phyloP scores from a whole-genome alignment of 805 yeast species.

The Lipomyces mesembrius region DNA sequence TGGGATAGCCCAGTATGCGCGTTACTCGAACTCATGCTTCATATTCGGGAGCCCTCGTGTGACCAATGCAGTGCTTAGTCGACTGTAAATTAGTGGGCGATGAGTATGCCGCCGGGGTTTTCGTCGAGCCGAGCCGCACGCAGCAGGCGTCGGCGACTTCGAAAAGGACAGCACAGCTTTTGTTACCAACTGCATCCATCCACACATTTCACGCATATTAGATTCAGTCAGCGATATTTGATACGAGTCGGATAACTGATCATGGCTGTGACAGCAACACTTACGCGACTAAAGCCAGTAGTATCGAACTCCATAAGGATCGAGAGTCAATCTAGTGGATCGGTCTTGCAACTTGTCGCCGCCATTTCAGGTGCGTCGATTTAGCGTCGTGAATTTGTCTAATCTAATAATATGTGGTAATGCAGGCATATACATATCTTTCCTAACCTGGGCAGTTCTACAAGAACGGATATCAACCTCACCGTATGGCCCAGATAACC shows the following conservation, averaged over 20 bases:
- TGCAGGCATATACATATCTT: slow-evolving; percentile 80
- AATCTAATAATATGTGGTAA: slow-evolving; percentile 44
- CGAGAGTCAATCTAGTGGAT: slow-evolving; percentile 7
- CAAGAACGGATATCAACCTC: slow-evolving; percentile 86
- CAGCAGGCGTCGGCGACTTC: background rate
- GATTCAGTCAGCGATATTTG: no score
- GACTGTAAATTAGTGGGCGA: background rate
- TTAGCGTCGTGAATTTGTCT: background rate
- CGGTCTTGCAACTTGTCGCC: slow-evolving; percentile 7
- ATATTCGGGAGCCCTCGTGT: background rate
- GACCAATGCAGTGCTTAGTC: background rate
- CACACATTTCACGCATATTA: background rate
- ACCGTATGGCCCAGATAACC: slow-evolving; percentile 63
- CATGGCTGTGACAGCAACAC: background rate
- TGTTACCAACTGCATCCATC: background rate
- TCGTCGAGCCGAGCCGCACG: background rate
- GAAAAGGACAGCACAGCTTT: background rate
- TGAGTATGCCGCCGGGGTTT: background rate
- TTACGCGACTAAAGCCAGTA: background rate
- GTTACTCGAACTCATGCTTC: slow-evolving; percentile 9
- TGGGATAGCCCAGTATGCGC: slow-evolving; percentile 4
- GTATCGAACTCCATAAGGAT: background rate
- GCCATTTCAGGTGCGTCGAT: slow-evolving; percentile 15
- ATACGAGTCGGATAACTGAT: background rate
- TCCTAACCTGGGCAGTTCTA: slow-evolving; percentile 87